Evolutionary conservation across 441 rosid species (phyloP), one percentile per base, ranked within the genome.

Genomic region (Bruguiera hainesii): DNA sequence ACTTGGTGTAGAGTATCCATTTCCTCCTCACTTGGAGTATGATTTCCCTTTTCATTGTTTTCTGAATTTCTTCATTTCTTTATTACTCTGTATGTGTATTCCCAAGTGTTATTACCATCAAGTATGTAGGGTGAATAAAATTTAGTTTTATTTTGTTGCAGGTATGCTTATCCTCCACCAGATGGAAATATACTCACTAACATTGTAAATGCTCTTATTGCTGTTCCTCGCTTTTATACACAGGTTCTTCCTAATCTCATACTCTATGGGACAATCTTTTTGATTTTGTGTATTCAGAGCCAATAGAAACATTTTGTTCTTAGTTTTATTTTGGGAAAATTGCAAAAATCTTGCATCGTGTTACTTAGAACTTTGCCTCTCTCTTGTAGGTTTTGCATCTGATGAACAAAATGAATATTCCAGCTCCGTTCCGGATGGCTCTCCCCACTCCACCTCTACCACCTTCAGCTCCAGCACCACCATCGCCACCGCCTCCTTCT

Each of bases 381-480:
- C n/a, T 20, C 73, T 72, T 57, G 26, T 69, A 95, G 98, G 95
- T 91, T 75, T 77, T 95, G 83, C 99, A 92, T 82, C 81, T 95
- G 78, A 95, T 95, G 99, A 95, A 95, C 80, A 95, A 95, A 89
- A 91, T 95, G 99, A 91, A 90, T 76, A 87, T 95, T 76, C 99
- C 98, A 75, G 93, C 97, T 73, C 99, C 98, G 56, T 92, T 95
- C 81, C 90, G 95, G 48, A 80, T 90, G 87, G 96, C 98, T 70
- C 81, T 89, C 64, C 99, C 97, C 39, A 95, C 97, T 55, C 99
- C 96, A 29, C 98, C 97, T 58, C 79, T 90, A 67, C 96, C 98
- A 64, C 83, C 88, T 66, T 78, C 90, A 57, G 82, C 59, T 31
- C 79, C 85, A 35, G 76, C 73, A 50, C 84, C 72, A 21, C 69